A percentile compares a stretch with the other conserved stretches of the same genome.
These are phyloP conservation scores for Hamamelis virginiana DNA, from an alignment of 164 flowering plant genomes.

Conservation along the genomic window DNA sequence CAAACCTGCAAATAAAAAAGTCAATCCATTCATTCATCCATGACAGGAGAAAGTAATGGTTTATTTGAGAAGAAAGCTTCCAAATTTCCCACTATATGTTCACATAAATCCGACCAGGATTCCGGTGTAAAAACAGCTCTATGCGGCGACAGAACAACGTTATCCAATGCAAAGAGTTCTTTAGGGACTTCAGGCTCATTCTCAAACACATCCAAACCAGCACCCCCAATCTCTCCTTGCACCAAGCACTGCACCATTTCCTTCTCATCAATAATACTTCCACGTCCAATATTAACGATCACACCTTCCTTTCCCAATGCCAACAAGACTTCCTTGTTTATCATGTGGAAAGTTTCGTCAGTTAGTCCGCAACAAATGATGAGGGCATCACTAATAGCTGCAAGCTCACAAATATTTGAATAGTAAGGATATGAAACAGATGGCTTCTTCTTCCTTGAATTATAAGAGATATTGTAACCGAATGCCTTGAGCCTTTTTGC, in stretches of 20 bases:
- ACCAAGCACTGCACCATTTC: constrained; percentile 56
- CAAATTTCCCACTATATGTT: constrained; percentile 44
- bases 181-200: constrained; percentile 69
- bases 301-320: constrained; percentile 69
- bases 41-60: constrained; percentile 47
- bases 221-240: constrained; percentile 62
- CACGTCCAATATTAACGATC: constrained; percentile 64
- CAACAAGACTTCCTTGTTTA: constrained; percentile 50
- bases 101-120: constrained; percentile 23
- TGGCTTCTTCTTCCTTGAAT: constrained; percentile 52
- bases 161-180: constrained; percentile 53
- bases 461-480: constrained; percentile 59
- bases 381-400: constrained; percentile 50
- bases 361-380: constrained; percentile 60
- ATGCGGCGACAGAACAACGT: constrained; percentile 71
- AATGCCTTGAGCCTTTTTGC: constrained; percentile 70
- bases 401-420: constrained; percentile 44
- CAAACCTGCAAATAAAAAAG: neutral
- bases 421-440: constrained; percentile 43
- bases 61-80: constrained; percentile 70
- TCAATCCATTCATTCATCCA: constrained; percentile 9
- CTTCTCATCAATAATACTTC: constrained; percentile 66
- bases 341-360: constrained; percentile 55
- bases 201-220: constrained; percentile 84
- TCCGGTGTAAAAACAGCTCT: constrained; percentile 50